Evolutionary conservation across 179 eudicot genomes (phyloP).

Genomic region (Corrigiola litoralis): DNA sequence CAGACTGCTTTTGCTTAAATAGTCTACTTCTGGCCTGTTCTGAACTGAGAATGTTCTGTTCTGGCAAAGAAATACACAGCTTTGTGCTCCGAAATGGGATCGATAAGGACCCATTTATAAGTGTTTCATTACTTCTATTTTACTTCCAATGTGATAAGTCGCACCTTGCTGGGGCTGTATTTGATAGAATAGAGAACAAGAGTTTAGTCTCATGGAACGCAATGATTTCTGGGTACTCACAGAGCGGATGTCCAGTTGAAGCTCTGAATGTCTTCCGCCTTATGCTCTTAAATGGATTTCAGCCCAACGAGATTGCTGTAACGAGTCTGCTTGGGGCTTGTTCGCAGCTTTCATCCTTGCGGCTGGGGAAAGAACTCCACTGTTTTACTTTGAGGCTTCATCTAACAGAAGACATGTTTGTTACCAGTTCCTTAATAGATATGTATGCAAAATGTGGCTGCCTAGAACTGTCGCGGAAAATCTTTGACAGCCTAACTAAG

Average conservation of each 20-base stretch:
- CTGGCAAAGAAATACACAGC: conserved; percentile 55
- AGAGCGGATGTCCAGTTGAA: conserved; percentile 40
- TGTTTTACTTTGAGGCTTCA: conserved; percentile 51
- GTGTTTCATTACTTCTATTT: conserved; percentile 48
- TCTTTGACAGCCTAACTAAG: conserved; percentile 38
- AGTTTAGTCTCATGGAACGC: conserved; percentile 60
- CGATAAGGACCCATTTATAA: conserved; percentile 38
- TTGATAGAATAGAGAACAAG: conserved; percentile 36
- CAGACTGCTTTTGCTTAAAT: conserved; percentile 45
- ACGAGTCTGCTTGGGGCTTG: conserved; percentile 52
- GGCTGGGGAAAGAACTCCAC: conserved; percentile 53
- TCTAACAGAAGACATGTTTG: conserved; percentile 35
- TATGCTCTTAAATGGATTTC: conserved; percentile 35
- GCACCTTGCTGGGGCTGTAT: conserved; percentile 34
- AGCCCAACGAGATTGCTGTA: conserved; percentile 37
- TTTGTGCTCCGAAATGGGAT: conserved; percentile 50
- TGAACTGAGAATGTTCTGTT: conserved; percentile 25
- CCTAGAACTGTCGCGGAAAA: conserved; percentile 37
- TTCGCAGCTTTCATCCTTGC: conserved; percentile 55
- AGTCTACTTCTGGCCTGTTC: conserved; percentile 52
- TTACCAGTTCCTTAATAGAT: conserved; percentile 52
- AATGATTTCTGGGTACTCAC: conserved; percentile 67
- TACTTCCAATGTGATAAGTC: conserved; percentile 43
- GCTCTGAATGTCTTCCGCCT: conserved; percentile 40
- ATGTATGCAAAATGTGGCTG: conserved; percentile 75